phyloP scores from a whole-genome alignment of 1,139 yeast genomes.

The Candida sanyaensis region DNA sequence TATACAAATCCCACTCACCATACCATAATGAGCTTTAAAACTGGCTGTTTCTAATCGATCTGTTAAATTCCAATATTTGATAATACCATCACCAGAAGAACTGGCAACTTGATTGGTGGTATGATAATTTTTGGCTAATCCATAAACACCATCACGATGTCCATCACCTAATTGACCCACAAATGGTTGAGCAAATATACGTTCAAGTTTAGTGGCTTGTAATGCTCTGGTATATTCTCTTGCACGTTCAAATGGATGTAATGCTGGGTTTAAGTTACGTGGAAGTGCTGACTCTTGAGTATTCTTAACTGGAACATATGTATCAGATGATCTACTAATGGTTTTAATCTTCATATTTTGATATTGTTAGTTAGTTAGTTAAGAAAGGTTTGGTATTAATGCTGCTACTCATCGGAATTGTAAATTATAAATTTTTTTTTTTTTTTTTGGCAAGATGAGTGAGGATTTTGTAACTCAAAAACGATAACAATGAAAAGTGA shows the following conservation, averaged over 20 bases:
- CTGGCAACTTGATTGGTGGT: constrained; percentile 78
- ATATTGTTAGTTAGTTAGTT: background rate
- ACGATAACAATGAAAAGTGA: no score
- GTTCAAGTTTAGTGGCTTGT: constrained; percentile 91
- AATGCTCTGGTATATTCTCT: constrained; percentile 94
- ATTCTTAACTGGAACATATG: constrained; percentile 88
- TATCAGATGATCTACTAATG: constrained; percentile 84
- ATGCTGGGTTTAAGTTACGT: constrained; percentile 87
- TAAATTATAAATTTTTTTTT: no score
- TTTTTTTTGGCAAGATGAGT: no score
- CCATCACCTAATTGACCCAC: constrained; percentile 94
- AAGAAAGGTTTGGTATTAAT: background rate
- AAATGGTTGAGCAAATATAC: constrained; percentile 98
- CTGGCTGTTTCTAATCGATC: constrained; percentile 73
- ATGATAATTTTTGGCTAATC: constrained; percentile 76
- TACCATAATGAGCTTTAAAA: constrained; percentile 88
- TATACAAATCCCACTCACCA: constrained; percentile 84
- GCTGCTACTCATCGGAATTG: no score
- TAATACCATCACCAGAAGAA: constrained; percentile 93
- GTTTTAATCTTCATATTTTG: constrained; percentile 77
- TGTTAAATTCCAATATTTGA: constrained; percentile 88
- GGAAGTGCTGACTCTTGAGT: constrained; percentile 87
- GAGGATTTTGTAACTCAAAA: no score
- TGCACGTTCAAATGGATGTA: constrained; percentile 97
- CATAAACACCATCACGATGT: constrained; percentile 94